Base-by-base conservation (phyloP, 2,329 filamentous ascomycete species). In the Botryotinia globosa region DNA sequence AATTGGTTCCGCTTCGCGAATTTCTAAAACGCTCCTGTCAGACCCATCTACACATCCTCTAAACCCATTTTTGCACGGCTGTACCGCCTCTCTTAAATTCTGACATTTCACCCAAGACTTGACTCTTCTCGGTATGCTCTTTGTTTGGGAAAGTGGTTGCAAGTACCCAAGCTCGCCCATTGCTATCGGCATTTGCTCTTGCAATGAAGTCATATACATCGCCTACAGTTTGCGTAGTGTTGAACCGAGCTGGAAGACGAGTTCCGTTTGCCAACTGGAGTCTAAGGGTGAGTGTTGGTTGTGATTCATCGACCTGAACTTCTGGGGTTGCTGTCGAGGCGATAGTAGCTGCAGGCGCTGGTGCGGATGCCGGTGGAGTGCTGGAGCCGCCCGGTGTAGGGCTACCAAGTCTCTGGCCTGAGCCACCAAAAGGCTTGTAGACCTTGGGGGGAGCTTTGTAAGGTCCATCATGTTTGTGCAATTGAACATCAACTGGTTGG, bases 131-230 rank as follows among this genome's bases (percentile, higher is more conserved):
- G 2, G 86, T 90, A 75, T 95, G 87, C 71, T 95, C 91, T 83
- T 93, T 94, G 79, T 89, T 93, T 7, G 93, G 93, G 81, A 96
- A 96, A 0, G 92, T 95, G 0, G 93, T 96, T 75, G 91, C 92
- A 61, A 97, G 84, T 4, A 93, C 91, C 85, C 91, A 96, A 6
- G 85, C 78, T n/a, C 92, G 86, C 56, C 82, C 80, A 44, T 84
- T 83, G 67, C 87, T 87, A 10, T 85, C 86, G 0, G 89, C 81
- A 39, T 87, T 90, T 0, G 92, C 87, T n/a, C 87, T 85, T 73
- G 88, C 84, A 74, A 95, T 88, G 78, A 95, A 95, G 14, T 85
- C 84, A 81, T 96, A 95, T 14, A 97, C 87, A 76, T 95, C 91
- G 25, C 89, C 91, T 64, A 97, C 83, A 0, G 92, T 96, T 77